Evolutionary conservation across 2,329 filamentous ascomycete species (phyloP).

Genomic region (Zymoseptoria ardabiliae): DNA sequence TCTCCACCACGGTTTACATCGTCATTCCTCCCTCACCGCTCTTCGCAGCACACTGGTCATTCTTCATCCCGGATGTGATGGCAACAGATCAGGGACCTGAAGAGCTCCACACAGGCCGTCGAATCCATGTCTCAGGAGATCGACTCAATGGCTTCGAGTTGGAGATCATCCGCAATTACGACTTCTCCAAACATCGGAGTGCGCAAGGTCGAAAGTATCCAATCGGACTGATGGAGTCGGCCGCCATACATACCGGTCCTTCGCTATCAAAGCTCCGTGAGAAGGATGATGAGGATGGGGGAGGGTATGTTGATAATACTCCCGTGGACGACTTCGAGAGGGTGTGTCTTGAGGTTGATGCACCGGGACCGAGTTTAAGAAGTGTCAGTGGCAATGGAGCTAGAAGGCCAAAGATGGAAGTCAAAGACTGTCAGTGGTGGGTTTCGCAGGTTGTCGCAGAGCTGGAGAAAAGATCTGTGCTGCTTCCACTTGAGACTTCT

Average conservation of each 20-base stretch:
- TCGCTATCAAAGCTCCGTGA: neutral
- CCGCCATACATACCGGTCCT: neutral
- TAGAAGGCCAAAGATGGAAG: slow-evolving; percentile 6
- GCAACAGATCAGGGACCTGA: slow-evolving; percentile 1
- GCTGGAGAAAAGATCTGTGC: neutral
- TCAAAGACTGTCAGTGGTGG: slow-evolving; percentile 17
- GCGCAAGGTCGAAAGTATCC: slow-evolving; percentile 4
- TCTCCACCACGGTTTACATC: slow-evolving; percentile 4
- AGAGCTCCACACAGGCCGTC: slow-evolving; percentile 6
- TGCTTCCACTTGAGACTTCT: neutral
- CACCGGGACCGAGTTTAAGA: slow-evolving; percentile 14
- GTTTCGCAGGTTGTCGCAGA: slow-evolving; percentile 6
- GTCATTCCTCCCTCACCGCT: slow-evolving; percentile 16
- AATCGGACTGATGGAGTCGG: neutral
- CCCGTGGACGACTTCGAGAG: slow-evolving; percentile 10
- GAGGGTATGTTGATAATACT: slow-evolving; percentile 10
- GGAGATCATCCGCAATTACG: slow-evolving; percentile 13
- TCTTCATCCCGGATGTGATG: slow-evolving; percentile 8
- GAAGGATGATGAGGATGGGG: slow-evolving; percentile 15
- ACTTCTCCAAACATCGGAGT: slow-evolving; percentile 9
- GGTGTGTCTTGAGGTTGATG: slow-evolving; percentile 4
- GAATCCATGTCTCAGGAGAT: slow-evolving; percentile 15
- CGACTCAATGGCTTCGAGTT: slow-evolving; percentile 14
- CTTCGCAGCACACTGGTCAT: slow-evolving; percentile 17
- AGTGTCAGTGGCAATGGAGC: neutral